Evolutionary conservation across 2,329 filamentous ascomycete genomes (phyloP).

Genomic region (Orbilia brochopaga): DNA sequence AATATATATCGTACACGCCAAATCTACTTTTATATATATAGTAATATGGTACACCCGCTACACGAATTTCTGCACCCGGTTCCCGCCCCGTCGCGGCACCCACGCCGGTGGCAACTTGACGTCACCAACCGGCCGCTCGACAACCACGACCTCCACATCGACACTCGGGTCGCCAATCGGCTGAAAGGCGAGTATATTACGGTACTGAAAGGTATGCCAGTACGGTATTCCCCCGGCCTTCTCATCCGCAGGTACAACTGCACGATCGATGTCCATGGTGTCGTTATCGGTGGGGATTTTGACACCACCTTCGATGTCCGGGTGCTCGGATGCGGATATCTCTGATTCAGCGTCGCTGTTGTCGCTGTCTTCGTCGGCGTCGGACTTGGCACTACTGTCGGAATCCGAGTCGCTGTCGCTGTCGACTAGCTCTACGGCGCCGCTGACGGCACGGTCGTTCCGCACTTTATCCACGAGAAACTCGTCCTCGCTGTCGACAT

Average conservation of each 20-base stretch:
- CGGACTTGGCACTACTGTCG: slow-evolving; percentile 9
- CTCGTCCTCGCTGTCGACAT: slow-evolving; percentile 56
- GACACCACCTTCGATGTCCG: slow-evolving; percentile 48
- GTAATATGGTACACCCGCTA: slow-evolving; percentile 24
- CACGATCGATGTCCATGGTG: slow-evolving; percentile 34
- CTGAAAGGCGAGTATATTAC: slow-evolving; percentile 82
- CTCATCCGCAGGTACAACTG: slow-evolving; percentile 44
- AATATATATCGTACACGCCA: slow-evolving; percentile 43
- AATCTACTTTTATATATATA: slow-evolving; percentile 23
- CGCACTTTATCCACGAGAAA: slow-evolving; percentile 46
- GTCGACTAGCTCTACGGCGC: slow-evolving; percentile 23
- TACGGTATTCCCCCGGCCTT: slow-evolving; percentile 57
- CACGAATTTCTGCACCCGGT: slow-evolving; percentile 20
- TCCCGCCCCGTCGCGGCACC: slow-evolving; percentile 32
- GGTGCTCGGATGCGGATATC: slow-evolving; percentile 46
- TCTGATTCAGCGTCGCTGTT: slow-evolving; percentile 32
- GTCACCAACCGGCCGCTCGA: slow-evolving; percentile 86
- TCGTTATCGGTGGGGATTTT: slow-evolving; percentile 21
- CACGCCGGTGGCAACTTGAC: slow-evolving; percentile 70
- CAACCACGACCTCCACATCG: slow-evolving; percentile 77
- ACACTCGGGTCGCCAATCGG: slow-evolving; percentile 60
- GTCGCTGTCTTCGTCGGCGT: slow-evolving; percentile 10
- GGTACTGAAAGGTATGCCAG: slow-evolving; percentile 92
- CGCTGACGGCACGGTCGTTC: slow-evolving; percentile 32
- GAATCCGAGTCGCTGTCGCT: slow-evolving; percentile 56